Evolutionary conservation across 257 asterid species (phyloP).

Genomic region (Solanum clarkiae): DNA sequence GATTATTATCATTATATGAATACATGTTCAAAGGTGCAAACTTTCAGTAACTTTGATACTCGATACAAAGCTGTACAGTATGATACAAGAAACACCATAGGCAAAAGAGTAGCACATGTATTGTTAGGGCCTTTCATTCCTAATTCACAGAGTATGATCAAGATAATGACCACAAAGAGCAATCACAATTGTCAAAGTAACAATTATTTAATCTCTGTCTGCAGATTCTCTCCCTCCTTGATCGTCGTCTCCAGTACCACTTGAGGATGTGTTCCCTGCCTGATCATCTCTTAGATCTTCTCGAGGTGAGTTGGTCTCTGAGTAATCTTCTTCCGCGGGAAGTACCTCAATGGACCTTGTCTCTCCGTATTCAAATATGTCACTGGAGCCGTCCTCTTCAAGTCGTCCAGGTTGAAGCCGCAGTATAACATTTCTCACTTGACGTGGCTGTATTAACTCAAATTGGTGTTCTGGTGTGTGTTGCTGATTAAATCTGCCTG

Average conservation of each 20-base stretch:
- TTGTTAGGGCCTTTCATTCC: background rate
- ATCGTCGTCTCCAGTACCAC: conserved; percentile 1
- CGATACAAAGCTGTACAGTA: background rate
- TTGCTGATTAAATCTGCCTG: conserved; percentile 72
- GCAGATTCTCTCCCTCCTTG: background rate
- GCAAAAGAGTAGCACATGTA: background rate
- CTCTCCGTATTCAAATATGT: background rate
- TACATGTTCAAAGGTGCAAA: background rate
- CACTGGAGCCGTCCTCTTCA: background rate
- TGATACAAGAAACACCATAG: background rate
- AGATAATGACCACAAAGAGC: background rate
- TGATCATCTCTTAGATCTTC: background rate
- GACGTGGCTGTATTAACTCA: background rate
- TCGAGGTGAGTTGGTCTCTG: background rate
- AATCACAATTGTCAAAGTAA: background rate
- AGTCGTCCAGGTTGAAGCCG: conserved; percentile 4
- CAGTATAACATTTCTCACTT: background rate
- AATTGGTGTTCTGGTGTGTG: conserved; percentile 59
- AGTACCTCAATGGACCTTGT: background rate
- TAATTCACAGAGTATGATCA: background rate
- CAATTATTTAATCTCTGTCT: background rate
- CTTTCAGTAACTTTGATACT: background rate
- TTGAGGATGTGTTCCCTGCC: background rate
- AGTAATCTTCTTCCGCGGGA: background rate
- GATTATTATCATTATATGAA: background rate